phyloP scores from a whole-genome alignment of 495 filamentous ascomycete species.

The Xylaria grammica region DNA sequence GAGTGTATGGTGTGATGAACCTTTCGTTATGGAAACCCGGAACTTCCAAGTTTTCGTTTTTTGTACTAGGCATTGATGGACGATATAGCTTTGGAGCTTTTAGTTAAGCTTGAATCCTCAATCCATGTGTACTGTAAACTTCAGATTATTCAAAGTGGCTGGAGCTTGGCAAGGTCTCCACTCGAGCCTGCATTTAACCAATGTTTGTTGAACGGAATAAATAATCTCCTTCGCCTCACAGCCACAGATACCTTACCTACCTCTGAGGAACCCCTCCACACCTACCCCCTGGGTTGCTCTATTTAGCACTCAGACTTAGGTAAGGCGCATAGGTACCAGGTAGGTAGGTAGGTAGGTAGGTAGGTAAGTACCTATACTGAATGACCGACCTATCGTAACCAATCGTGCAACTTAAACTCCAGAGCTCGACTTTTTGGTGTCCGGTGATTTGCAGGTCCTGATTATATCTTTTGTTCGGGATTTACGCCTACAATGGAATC shows the following conservation, averaged over 20 bases:
- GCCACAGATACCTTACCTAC: too few species aligned
- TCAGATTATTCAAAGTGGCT: too few species aligned
- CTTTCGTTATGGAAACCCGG: not conserved
- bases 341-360: not conserved
- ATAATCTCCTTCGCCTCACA: not conserved
- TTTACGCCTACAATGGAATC: conserved; percentile 28
- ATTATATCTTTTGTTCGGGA: not conserved
- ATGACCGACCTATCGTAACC: not conserved
- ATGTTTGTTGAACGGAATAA: not conserved
- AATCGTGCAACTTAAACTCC: conserved; percentile 11
- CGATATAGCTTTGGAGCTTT: too few species aligned
- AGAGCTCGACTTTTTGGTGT: conserved; percentile 3
- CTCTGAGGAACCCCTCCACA: too few species aligned
- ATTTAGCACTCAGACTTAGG: too few species aligned
- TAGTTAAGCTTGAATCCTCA: too few species aligned
- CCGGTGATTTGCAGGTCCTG: not conserved
- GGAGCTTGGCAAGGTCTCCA: conserved; percentile 4
- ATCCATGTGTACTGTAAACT: too few species aligned
- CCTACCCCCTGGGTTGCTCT: too few species aligned
- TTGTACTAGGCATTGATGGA: not conserved
- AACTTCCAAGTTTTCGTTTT: conserved; percentile 20
- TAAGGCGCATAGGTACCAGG: not conserved
- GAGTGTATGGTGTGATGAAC: not conserved
- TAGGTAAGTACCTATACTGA: not conserved
- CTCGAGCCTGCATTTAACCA: not conserved